Base-by-base conservation (phyloP, 306 rosid species). In the Quercus agrifolia region DNA sequence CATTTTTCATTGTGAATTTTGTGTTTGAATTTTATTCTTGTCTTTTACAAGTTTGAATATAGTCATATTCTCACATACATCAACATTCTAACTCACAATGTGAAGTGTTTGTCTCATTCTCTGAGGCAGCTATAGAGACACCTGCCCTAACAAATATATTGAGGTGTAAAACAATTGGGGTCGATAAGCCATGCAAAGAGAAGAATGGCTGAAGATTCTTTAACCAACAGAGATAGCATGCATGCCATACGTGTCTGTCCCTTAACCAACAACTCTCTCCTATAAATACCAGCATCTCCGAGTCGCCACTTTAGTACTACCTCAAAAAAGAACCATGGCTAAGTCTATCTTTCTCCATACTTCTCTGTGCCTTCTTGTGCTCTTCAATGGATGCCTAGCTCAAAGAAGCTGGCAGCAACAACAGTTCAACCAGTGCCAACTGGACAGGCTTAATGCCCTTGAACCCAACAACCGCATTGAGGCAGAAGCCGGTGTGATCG, bases 141-240 rank as follows among this genome's bases (percentile, higher is more conserved):
- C 75, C 44, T 83, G 69, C 77, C 80, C 69, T 27, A 33, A 21
- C 56, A 77, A 18, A 67, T 41, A 1, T 19, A 4, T 38, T 85
- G 85, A 90, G 79, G 90, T 86, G 92, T 90, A 81, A 81, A 62
- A 25, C 46, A 64, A 5, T 11, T 71, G 33, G 75, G 21, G 25
- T 2, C 15, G 33, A 33, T 19, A 30, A 74, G 21, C 90, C 90
- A 88, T 90, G 89, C 90, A 88, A 31, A 75, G 11, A 68, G 90
- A 85, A 83, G 83, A 83, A 38, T 88, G 94, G 82, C 89, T 41
- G 46, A 3, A 56, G 49, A 75, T 86, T 82, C 63, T 76, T 57
- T 74, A 8, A 35, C 2, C 73, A 3, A 49, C 5, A 38, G 2
- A 38, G 46, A 38, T 38, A 7, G 46, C 54, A 49, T 49, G 17